Conservation (phyloP, 2,329 filamentous ascomycete species). For the Verticillium zaregamsianum region DNA sequence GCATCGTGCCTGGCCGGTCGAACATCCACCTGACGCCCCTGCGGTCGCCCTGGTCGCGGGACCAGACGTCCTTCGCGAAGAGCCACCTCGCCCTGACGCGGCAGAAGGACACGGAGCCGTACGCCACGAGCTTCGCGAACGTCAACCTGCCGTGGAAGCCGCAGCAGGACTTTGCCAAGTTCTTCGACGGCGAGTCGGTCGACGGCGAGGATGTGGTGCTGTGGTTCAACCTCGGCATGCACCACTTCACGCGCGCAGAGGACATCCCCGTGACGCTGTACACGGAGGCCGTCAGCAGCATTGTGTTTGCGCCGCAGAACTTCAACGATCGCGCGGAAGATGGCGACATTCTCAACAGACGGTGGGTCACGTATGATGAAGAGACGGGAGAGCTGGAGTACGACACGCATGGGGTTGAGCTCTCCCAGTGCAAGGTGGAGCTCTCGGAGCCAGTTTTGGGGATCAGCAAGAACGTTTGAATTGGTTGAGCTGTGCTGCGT, state of each 20-base stretch:
- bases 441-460: constrained; percentile 20
- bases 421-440: constrained; percentile 23
- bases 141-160: constrained; percentile 25
- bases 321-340: constrained; percentile 29
- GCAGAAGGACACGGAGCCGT: constrained; percentile 10
- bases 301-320: constrained; percentile 27
- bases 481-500: no score
- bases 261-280: constrained; percentile 26
- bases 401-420: constrained; percentile 24
- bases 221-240: constrained; percentile 46
- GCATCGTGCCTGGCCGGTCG: constrained; percentile 99
- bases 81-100: constrained; percentile 37
- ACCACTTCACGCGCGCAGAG: constrained; percentile 27
- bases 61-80: constrained; percentile 36
- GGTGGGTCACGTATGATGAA: constrained; percentile 23
- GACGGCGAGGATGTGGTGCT: constrained; percentile 34
- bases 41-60: constrained; percentile 35
- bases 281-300: constrained; percentile 25
- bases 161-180: constrained; percentile 36
- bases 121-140: constrained; percentile 8
- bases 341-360: constrained; percentile 28
- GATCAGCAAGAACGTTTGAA: constrained; percentile 8
- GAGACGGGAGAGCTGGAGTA: constrained; percentile 18
- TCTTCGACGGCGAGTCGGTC: constrained; percentile 31
- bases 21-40: constrained; percentile 55